phyloP scores from a whole-genome alignment of 345 rosid species.

The Hypericum androsaemum region DNA sequence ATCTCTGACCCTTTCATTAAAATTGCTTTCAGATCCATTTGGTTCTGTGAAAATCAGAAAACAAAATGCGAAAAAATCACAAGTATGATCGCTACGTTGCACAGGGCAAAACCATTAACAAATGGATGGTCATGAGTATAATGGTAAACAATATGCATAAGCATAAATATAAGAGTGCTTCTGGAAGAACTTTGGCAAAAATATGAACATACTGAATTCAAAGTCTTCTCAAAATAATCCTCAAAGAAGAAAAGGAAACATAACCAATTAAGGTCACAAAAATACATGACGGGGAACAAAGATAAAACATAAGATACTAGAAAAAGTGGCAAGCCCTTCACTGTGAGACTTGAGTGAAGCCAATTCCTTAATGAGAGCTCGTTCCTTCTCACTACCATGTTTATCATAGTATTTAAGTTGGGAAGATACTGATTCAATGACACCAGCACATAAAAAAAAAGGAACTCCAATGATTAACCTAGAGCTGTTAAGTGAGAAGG shows the following conservation, averaged over 20 bases:
- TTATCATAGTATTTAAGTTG: conserved; percentile 2
- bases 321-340: conserved; percentile 23
- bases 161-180: no score
- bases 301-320: conserved; percentile 23
- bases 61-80: not conserved
- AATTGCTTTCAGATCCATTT: not conserved
- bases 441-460: conserved; percentile 1
- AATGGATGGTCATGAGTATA: no score
- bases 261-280: not conserved
- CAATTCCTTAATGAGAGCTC: conserved; percentile 52
- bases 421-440: not conserved
- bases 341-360: conserved; percentile 39
- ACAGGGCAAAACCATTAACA: not conserved
- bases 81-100: not conserved
- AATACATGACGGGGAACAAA: not conserved
- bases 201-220: no score
- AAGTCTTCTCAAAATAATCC: not conserved
- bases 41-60: conserved; percentile 15
- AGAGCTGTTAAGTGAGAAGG: no score
- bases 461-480: no score
- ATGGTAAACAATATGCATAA: no score
- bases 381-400: conserved; percentile 51
- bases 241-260: not conserved
- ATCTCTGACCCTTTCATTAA: conserved; percentile 7
- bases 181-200: no score